These are phyloP conservation scores for Penicillium nordicum DNA, from an alignment of 2,329 filamentous ascomycete genomes.

Conservation along the genomic window DNA sequence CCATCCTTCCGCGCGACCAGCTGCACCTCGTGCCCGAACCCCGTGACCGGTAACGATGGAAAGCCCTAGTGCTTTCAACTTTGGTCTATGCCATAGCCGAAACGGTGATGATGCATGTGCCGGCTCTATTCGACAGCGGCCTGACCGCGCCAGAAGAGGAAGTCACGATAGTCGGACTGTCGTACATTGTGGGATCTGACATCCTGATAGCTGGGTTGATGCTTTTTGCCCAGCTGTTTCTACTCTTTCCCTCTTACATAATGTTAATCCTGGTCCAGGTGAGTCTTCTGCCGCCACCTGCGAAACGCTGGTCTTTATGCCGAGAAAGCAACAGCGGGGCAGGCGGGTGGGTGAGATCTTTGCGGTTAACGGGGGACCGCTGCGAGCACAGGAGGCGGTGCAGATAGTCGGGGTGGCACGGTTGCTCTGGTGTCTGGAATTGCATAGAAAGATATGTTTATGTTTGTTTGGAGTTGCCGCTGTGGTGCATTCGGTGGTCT, in stretches of 20 bases:
- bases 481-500: not conserved
- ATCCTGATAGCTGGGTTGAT: not conserved
- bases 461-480: not conserved
- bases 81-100: not conserved
- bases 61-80: not conserved
- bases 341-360: not conserved
- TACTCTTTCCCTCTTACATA: not conserved
- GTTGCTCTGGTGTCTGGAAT: not conserved
- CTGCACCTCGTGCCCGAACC: not conserved
- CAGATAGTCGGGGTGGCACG: not conserved
- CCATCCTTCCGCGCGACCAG: not conserved
- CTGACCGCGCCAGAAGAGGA: not conserved
- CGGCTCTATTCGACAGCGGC: not conserved
- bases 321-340: not conserved
- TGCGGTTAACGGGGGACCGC: not conserved
- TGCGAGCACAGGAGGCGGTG: not conserved
- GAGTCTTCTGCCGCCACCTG: not conserved
- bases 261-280: not conserved
- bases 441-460: not conserved
- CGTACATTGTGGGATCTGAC: not conserved
- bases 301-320: not conserved
- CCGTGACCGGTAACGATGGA: not conserved
- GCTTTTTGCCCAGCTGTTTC: not conserved
- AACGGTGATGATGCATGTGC: not conserved
- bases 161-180: not conserved